phyloP scores from a whole-genome alignment of 2,329 filamentous ascomycete species.

The Penicillium sp. region DNA sequence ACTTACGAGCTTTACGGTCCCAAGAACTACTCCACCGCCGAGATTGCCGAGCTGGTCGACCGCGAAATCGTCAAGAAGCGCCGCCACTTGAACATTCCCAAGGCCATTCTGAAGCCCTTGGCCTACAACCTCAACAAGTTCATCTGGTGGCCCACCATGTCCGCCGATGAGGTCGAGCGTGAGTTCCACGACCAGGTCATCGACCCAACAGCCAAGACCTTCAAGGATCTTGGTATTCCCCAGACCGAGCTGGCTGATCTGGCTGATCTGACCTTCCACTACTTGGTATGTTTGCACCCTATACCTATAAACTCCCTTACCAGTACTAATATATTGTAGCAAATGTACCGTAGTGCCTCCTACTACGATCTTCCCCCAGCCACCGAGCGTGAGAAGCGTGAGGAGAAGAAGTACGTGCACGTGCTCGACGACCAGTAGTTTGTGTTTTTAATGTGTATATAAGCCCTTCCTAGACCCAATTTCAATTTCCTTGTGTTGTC shows the following conservation, averaged over 20 bases:
- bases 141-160: conserved; percentile 86
- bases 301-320: not conserved
- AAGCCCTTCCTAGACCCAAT: conserved; percentile 38
- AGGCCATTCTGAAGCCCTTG: conserved; percentile 72
- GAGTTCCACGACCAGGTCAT: conserved; percentile 94
- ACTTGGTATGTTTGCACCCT: conserved; percentile 66
- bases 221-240: conserved; percentile 81
- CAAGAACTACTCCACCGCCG: conserved; percentile 83
- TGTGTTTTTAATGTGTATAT: conserved; percentile 42
- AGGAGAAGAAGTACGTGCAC: conserved; percentile 96
- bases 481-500: conserved; percentile 35
- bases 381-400: conserved; percentile 89
- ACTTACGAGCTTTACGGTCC: conserved; percentile 95
- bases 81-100: conserved; percentile 88
- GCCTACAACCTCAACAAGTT: conserved; percentile 74
- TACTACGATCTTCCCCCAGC: conserved; percentile 93
- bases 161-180: conserved; percentile 81
- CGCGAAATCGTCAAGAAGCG: conserved; percentile 88
- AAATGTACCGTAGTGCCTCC: conserved; percentile 83
- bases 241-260: conserved; percentile 73
- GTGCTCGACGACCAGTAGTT: conserved; percentile 80
- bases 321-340: conserved; percentile 51
- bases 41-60: conserved; percentile 86
- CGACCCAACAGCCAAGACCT: conserved; percentile 89
- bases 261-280: conserved; percentile 85